A percentile compares a stretch with the other conserved stretches of the same genome.
Conservation (phyloP, 768 basidiomycete species). For the Mycena galericulata region DNA sequence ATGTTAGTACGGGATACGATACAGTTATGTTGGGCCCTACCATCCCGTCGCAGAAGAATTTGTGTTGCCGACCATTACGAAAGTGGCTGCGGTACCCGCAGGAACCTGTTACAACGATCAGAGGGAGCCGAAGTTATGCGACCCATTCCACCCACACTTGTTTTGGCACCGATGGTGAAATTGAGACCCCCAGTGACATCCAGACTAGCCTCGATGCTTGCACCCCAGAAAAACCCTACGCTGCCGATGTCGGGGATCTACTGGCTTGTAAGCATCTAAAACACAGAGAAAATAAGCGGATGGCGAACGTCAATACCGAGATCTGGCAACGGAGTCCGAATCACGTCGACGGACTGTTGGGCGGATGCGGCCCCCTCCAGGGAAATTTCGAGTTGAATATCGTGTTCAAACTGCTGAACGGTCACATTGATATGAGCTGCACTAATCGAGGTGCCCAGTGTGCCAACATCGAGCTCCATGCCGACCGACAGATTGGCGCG, state of each 20-base stretch:
- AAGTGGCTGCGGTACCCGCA: neutral
- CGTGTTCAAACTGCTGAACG: slow-evolving; percentile 18
- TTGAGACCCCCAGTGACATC: slow-evolving; percentile 17
- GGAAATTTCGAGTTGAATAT: slow-evolving; percentile 22
- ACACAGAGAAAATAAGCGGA: no score
- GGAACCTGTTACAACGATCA: neutral
- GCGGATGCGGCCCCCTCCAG: neutral
- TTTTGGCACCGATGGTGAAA: slow-evolving; percentile 19
- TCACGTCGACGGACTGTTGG: neutral
- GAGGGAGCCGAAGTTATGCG: no score
- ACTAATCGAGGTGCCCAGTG: neutral
- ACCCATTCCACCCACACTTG: slow-evolving; percentile 1
- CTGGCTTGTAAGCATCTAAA: neutral
- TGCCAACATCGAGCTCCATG: slow-evolving; percentile 8
- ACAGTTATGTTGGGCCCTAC: neutral
- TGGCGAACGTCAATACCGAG: neutral
- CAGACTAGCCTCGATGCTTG: neutral
- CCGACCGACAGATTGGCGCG: slow-evolving; percentile 18
- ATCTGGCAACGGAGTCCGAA: slow-evolving; percentile 8
- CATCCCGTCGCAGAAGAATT: slow-evolving; percentile 17
- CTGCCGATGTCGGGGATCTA: slow-evolving; percentile 9
- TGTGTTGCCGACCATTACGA: slow-evolving; percentile 9
- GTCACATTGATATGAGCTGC: slow-evolving; percentile 25
- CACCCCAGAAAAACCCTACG: slow-evolving; percentile 24
- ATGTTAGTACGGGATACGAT: no score